Base-by-base conservation (phyloP, 306 rosid species). In the Oxytropis ochrocephala region DNA sequence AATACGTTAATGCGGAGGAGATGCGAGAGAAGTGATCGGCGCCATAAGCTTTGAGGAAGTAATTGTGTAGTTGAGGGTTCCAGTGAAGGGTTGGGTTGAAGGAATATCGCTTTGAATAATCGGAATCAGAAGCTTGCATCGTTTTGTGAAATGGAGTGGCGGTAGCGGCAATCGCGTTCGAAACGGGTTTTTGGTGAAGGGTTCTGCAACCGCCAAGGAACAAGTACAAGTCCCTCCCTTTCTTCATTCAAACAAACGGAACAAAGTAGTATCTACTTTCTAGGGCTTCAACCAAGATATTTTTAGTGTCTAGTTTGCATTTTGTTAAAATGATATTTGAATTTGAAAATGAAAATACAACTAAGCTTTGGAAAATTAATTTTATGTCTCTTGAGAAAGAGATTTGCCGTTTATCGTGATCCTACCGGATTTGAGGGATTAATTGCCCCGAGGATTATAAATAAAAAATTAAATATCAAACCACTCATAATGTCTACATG, bases 1-100 rank as follows among this genome's bases (percentile, higher is more conserved):
- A 12, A 72, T 78, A 90, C 97, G 95, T 80, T 43, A 94, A 69
- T n/a, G 99, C 91, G 65, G 82, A 10, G 73, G 96, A 90, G 73
- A 94, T 84, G 79, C 85, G 86, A 27, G 95, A 76, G 82, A 94
- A 94, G 39, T 79, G 87, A 16, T 79, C 56, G 52, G 86, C 68
- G 83, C 95, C 97, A 38, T 88, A 91, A 17, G 97, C 96, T 11
- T 72, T 70, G 79, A 65, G 16, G 87, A 94, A 88, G 82, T 91
- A 94, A 36, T 77, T 64, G 10, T 87, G 85, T 24, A 91, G 77
- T 48, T 81, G 82, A 64, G 95, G 75, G 53, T 84, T 85, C 99
- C 97, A 90, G 17, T 60, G 39, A 8, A 90, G 91, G 19, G 79
- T 29, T 6, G 98, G 98, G 8, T 75, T 73, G 82, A 4, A 90